phyloP scores from a whole-genome alignment of 139 green algal genomes.

The Tetratostichococcus sp. region DNA sequence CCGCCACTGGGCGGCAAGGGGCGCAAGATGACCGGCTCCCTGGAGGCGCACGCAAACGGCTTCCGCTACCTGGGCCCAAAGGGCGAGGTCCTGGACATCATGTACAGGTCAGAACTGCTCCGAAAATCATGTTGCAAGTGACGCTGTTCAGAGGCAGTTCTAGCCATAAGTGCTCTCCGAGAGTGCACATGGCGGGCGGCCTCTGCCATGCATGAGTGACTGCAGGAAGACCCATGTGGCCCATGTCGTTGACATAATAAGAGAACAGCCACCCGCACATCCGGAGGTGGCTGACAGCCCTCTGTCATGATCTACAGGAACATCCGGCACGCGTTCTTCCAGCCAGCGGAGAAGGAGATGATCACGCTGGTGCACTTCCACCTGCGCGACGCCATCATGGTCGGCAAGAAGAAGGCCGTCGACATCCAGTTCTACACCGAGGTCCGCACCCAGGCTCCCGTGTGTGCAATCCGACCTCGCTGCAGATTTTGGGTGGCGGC shows the following conservation, averaged over 20 bases:
- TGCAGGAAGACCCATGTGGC: too few relatives aligned
- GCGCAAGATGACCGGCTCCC: constrained; percentile 80
- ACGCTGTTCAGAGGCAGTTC: too few relatives aligned
- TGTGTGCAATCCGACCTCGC: too few relatives aligned
- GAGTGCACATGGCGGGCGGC: too few relatives aligned
- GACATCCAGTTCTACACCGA: constrained; percentile 98
- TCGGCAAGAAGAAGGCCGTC: constrained; percentile 97
- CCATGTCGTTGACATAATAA: too few relatives aligned
- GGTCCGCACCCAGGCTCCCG: constrained; percentile 16
- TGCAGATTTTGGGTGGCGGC: too few relatives aligned
- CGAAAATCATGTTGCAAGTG: too few relatives aligned
- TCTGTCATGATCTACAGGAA: too few relatives aligned
- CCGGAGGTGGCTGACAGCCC: too few relatives aligned
- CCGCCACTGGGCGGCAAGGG: constrained; percentile 85
- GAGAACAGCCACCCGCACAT: too few relatives aligned
- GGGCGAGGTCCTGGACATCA: constrained; percentile 90
- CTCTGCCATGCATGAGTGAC: too few relatives aligned
- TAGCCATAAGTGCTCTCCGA: too few relatives aligned
- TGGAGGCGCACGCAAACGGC: constrained; percentile 95
- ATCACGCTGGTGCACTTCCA: constrained; percentile 98
- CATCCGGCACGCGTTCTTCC: constrained; percentile 98
- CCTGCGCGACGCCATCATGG: constrained; percentile 98
- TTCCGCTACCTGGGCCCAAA: constrained; percentile 90
- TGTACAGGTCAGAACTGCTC: constrained; percentile 55
- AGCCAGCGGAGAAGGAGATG: constrained; percentile 90